Percentiles rank a stretch among this genome's conserved stretches.
Evolutionary conservation across 306 rosid genomes (phyloP).

Genomic region (Malus sylvestris): DNA sequence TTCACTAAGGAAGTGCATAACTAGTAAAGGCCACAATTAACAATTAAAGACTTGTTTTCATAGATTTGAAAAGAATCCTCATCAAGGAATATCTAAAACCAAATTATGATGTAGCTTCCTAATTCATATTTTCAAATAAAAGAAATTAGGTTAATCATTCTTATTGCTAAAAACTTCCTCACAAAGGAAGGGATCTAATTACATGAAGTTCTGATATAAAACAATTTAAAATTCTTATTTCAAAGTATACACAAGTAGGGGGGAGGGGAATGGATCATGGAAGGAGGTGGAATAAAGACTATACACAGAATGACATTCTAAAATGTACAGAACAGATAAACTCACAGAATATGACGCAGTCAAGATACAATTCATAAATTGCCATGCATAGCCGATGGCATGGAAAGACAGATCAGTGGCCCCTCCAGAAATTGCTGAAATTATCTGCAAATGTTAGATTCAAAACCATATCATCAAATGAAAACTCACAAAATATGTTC

Average conservation of each 20-base stretch:
- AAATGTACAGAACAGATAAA: constrained; percentile 5
- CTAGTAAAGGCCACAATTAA: neutral
- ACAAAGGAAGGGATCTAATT: neutral
- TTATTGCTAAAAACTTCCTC: neutral
- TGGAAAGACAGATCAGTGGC: constrained; percentile 82
- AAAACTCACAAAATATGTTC: neutral
- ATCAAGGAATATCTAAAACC: neutral
- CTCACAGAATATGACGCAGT: constrained; percentile 98
- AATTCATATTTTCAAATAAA: neutral
- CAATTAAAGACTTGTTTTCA: neutral
- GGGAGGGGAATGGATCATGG: neutral
- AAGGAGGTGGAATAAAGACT: neutral
- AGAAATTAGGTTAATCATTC: neutral
- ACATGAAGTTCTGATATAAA: neutral
- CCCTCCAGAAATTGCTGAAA: constrained; percentile 95
- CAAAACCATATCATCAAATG: neutral
- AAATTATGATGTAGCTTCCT: neutral
- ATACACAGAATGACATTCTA: neutral
- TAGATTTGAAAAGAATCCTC: neutral
- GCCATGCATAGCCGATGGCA: constrained; percentile 85
- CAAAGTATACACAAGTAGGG: neutral
- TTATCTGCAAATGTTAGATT: constrained; percentile 57
- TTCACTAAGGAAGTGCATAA: neutral
- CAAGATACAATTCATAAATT: constrained; percentile 79
- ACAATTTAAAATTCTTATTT: too few relatives aligned